Conservation (phyloP, 768 basidiomycete species). For the Lactarius quietus region DNA sequence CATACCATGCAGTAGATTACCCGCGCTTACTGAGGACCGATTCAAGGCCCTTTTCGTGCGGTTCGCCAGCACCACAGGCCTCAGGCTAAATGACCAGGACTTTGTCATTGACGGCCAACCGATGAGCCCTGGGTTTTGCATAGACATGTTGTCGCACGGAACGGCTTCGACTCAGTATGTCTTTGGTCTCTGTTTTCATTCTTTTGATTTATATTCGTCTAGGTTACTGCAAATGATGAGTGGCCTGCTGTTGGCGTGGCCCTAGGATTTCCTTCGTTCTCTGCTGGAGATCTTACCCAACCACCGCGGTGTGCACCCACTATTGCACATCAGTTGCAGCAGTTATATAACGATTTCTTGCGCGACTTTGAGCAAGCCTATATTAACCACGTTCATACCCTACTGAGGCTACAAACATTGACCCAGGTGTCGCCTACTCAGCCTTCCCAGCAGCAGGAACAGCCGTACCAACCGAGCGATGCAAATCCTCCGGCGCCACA, state of each 20-base stretch:
- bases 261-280: not conserved
- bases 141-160: too few species aligned
- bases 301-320: slow-evolving; percentile 2
- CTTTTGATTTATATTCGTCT: not conserved
- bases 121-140: too few species aligned
- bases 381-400: not conserved
- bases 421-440: not conserved
- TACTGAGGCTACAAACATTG: not conserved
- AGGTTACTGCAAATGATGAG: slow-evolving; percentile 14
- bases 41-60: too few species aligned
- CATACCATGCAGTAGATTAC: too few species aligned
- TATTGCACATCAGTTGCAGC: slow-evolving; percentile 4
- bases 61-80: too few species aligned
- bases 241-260: slow-evolving; percentile 10
- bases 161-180: too few species aligned
- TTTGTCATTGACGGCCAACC: too few species aligned
- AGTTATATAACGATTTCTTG: slow-evolving; percentile 5
- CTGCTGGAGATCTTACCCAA: not conserved
- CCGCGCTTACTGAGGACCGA: too few species aligned
- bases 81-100: too few species aligned
- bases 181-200: too few species aligned
- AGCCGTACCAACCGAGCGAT: not conserved
- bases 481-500: slow-evolving; percentile 6
- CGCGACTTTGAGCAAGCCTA: slow-evolving; percentile 13
- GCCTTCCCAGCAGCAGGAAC: slow-evolving; percentile 1